Conservation (phyloP, 441 rosid genomes). For the Aleurites moluccanus region DNA sequence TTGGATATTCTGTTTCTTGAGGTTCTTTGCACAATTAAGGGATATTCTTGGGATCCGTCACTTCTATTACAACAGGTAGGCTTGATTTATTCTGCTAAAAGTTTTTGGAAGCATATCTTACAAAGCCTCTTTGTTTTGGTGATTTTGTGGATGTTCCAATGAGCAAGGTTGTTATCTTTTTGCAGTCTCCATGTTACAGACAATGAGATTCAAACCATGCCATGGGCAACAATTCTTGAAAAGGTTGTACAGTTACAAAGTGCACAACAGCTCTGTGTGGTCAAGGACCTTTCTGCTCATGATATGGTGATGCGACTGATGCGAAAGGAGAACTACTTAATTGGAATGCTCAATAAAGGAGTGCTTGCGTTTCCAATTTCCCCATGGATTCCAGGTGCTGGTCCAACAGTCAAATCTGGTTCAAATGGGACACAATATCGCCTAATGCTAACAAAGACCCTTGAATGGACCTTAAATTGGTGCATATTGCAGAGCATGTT, state of each 20-base stretch:
- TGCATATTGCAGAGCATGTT: constrained; percentile 99
- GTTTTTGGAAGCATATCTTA: constrained; percentile 9
- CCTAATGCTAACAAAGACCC: constrained; percentile 82
- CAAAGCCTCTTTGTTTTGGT: not conserved
- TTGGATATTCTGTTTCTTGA: constrained; percentile 90
- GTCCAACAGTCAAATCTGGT: constrained; percentile 64
- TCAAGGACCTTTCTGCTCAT: constrained; percentile 95
- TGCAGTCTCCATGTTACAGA: constrained; percentile 95
- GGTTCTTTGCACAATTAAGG: constrained; percentile 88
- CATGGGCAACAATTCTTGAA: constrained; percentile 93
- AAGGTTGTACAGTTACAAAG: constrained; percentile 84
- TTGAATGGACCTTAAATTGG: constrained; percentile 99
- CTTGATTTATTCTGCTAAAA: constrained; percentile 23
- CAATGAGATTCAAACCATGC: constrained; percentile 89
- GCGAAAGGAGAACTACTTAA: constrained; percentile 98
- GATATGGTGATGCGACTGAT: constrained; percentile 91
- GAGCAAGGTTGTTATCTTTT: constrained; percentile 27
- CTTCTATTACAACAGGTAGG: constrained; percentile 81
- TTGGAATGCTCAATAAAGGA: constrained; percentile 98
- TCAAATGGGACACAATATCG: constrained; percentile 53
- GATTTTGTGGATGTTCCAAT: constrained; percentile 4
- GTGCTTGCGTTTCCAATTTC: constrained; percentile 86
- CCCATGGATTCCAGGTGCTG: constrained; percentile 93
- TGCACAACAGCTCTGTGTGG: constrained; percentile 83
- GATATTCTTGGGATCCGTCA: constrained; percentile 78